These are phyloP conservation scores for Pneumocystis sp. DNA, from an alignment of 1,139 yeast genomes.

Conservation along the genomic window DNA sequence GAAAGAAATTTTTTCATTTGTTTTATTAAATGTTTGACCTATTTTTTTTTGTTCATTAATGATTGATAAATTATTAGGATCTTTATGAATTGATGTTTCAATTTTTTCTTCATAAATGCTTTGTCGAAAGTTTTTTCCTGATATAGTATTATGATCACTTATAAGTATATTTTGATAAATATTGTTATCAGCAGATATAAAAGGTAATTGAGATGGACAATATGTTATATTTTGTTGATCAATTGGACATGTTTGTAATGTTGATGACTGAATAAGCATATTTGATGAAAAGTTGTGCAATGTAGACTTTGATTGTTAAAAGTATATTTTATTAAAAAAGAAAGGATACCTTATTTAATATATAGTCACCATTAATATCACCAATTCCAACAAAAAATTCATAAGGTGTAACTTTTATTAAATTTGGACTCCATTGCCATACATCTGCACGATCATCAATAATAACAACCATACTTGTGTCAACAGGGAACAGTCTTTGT, in stretches of 20 bases:
- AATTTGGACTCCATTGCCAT: slow-evolving; percentile 93
- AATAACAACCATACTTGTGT: slow-evolving; percentile 89
- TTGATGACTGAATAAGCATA: not conserved
- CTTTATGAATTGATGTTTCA: slow-evolving; percentile 68
- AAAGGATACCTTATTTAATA: slow-evolving; percentile 51
- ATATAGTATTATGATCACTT: slow-evolving; percentile 18
- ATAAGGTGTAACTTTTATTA: slow-evolving; percentile 85
- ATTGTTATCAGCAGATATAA: not conserved
- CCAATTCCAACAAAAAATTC: slow-evolving; percentile 96
- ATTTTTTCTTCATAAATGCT: slow-evolving; percentile 52
- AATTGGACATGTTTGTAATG: slow-evolving; percentile 1
- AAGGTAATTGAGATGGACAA: slow-evolving; percentile 4
- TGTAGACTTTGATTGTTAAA: slow-evolving; percentile 11
- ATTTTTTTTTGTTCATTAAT: slow-evolving; percentile 20
- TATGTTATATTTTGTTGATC: not conserved
- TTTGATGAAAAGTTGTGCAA: slow-evolving; percentile 19
- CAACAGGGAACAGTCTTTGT: slow-evolving; percentile 82
- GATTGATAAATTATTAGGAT: slow-evolving; percentile 60
- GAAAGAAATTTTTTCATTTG: slow-evolving; percentile 29
- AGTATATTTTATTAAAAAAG: not conserved
- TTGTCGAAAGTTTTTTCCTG: slow-evolving; percentile 35
- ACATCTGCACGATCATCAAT: slow-evolving; percentile 98
- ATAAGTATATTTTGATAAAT: not conserved
- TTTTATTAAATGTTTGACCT: not conserved
- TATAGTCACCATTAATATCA: slow-evolving; percentile 83